phyloP scores from a whole-genome alignment of 129 eudicot genomes.

The Cynara cardunculus region DNA sequence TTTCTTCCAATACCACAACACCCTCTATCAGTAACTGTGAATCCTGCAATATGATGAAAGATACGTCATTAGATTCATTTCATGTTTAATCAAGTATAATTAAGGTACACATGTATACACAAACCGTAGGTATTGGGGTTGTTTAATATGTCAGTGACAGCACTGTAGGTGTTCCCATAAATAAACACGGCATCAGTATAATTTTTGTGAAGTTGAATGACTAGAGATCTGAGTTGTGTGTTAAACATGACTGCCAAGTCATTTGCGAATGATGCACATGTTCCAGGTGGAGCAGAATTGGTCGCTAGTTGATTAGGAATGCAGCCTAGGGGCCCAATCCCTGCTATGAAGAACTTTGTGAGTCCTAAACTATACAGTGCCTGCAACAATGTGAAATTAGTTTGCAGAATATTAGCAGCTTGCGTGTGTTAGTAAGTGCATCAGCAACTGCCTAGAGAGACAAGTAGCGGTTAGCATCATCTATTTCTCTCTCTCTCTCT shows the following conservation, averaged over 20 bases:
- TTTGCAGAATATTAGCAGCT: background rate
- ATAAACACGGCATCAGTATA: conserved; percentile 42
- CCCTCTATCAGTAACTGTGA: conserved; percentile 48
- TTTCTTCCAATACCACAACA: conserved; percentile 87
- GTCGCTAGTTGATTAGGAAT: conserved; percentile 65
- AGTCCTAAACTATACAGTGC: conserved; percentile 60
- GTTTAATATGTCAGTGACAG: conserved; percentile 44
- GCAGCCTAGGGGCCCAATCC: conserved; percentile 78
- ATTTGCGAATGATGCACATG: conserved; percentile 42
- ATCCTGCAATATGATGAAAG: conserved; percentile 36
- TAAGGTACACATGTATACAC: background rate
- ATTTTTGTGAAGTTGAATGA: conserved; percentile 49
- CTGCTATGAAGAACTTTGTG: conserved; percentile 60
- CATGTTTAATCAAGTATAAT: background rate
- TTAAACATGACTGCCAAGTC: conserved; percentile 51
- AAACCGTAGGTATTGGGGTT: conserved; percentile 48
- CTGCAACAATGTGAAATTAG: conserved; percentile 33
- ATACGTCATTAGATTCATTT: background rate
- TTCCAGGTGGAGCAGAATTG: conserved; percentile 36
- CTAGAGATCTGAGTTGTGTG: conserved; percentile 39
- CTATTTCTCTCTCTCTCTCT: too few relatives aligned
- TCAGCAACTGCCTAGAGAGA: too few relatives aligned
- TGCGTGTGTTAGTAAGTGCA: background rate
- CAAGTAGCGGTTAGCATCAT: too few relatives aligned
- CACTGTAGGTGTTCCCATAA: conserved; percentile 61